Conservation (phyloP, 306 rosid genomes). For the Adenanthera pavonina region DNA sequence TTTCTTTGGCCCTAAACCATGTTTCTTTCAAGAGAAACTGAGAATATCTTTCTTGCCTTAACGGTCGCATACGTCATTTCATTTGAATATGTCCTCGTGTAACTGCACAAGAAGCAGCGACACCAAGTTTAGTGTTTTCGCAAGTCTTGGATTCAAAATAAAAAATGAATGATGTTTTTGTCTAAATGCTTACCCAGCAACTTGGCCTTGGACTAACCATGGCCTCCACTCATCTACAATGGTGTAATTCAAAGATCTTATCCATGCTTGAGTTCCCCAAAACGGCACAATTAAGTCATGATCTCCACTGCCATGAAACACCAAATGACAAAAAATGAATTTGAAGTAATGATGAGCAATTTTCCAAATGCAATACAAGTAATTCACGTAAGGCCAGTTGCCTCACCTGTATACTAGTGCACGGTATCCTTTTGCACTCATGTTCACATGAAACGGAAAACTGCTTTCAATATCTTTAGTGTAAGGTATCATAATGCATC, state of each 20-base stretch:
- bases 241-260: conserved; percentile 47
- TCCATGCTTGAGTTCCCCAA: conserved; percentile 58
- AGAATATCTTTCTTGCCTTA: conserved; percentile 40
- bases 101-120: conserved; percentile 30
- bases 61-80: conserved; percentile 54
- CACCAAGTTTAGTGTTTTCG: not conserved
- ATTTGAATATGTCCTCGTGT: conserved; percentile 50
- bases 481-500: conserved; percentile 37
- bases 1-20: not conserved
- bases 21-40: not conserved
- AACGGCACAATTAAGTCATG: conserved; percentile 44
- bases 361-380: not conserved
- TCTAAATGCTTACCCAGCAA: conserved; percentile 47
- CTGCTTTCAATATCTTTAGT: not conserved
- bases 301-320: conserved; percentile 47
- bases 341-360: not conserved
- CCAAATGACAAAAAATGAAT: not conserved
- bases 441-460: conserved; percentile 43
- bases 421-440: conserved; percentile 48
- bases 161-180: not conserved
- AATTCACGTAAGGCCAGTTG: not conserved
- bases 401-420: conserved; percentile 52
- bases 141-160: not conserved
- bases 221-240: conserved; percentile 57
- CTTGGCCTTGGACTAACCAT: conserved; percentile 48